These are phyloP conservation scores for Oryza punctata DNA, from an alignment of 176 grass and related monocot genomes.

Conservation along the genomic window DNA sequence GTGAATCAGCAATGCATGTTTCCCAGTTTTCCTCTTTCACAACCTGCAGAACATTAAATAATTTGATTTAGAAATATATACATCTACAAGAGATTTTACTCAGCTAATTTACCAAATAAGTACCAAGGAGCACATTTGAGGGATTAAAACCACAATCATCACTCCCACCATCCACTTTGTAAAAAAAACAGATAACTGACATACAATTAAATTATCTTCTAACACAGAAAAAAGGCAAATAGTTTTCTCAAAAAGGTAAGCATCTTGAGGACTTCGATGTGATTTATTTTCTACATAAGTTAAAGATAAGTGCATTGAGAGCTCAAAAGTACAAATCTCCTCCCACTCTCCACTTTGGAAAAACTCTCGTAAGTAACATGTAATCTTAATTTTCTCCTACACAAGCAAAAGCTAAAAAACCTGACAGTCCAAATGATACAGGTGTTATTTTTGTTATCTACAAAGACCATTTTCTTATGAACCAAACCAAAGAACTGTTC, in stretches of 20 bases:
- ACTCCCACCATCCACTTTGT: neutral
- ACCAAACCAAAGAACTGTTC: neutral
- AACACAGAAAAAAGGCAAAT: neutral
- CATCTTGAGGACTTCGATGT: neutral
- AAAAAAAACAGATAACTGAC: neutral
- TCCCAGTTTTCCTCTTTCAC: constrained; percentile 95
- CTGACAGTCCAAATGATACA: neutral
- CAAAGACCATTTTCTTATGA: neutral
- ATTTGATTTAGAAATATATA: constrained; percentile 14
- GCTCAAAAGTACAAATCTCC: neutral
- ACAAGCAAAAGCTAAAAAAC: neutral
- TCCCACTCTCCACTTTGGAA: constrained; percentile 3
- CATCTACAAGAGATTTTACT: constrained; percentile 6
- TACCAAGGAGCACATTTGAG: neutral
- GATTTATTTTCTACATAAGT: neutral
- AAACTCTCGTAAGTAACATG: neutral
- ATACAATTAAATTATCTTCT: neutral
- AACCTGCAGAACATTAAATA: constrained; percentile 50
- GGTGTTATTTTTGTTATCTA: neutral
- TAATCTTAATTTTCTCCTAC: neutral
- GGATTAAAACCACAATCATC: neutral
- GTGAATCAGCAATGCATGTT: constrained; percentile 60
- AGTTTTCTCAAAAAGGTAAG: neutral
- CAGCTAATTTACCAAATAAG: neutral
- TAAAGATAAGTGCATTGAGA: neutral